Evolutionary conservation across 495 filamentous ascomycete species (phyloP).

Genomic region (Lindgomyces ingoldianus): DNA sequence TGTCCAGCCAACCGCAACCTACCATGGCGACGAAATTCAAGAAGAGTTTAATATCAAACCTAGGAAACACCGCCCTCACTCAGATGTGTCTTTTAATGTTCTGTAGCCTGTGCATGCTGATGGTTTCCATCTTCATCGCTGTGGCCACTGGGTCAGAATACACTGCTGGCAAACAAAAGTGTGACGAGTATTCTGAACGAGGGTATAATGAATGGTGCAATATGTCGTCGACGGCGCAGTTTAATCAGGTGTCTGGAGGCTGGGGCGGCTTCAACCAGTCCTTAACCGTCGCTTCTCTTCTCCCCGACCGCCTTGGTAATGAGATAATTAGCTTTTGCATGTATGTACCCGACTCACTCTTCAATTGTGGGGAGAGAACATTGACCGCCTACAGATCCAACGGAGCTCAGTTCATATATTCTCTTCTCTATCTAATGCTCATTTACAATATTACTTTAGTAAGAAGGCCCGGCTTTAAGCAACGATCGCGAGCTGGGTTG

Average conservation of each 20-base stretch:
- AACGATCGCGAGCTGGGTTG: no score
- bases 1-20: slow-evolving; percentile 12
- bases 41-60: slow-evolving; percentile 25
- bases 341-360: neutral
- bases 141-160: neutral
- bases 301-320: slow-evolving; percentile 7
- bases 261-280: slow-evolving; percentile 28
- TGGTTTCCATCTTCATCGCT: slow-evolving; percentile 13
- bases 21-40: slow-evolving; percentile 33
- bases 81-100: slow-evolving; percentile 31
- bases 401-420: slow-evolving; percentile 35
- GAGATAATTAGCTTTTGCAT: slow-evolving; percentile 27
- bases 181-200: neutral
- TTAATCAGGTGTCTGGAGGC: slow-evolving; percentile 14
- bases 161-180: neutral
- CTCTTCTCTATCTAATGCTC: slow-evolving; percentile 32
- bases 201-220: slow-evolving; percentile 7
- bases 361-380: neutral
- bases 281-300: neutral
- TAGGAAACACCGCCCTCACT: slow-evolving; percentile 32
- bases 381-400: slow-evolving; percentile 9
- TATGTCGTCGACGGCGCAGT: neutral
- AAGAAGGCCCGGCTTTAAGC: no score
- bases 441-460: neutral
- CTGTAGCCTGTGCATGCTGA: slow-evolving; percentile 23